phyloP scores from a whole-genome alignment of 1,284 basidiomycete genomes.

The Pseudomicrostroma phylloplanum region DNA sequence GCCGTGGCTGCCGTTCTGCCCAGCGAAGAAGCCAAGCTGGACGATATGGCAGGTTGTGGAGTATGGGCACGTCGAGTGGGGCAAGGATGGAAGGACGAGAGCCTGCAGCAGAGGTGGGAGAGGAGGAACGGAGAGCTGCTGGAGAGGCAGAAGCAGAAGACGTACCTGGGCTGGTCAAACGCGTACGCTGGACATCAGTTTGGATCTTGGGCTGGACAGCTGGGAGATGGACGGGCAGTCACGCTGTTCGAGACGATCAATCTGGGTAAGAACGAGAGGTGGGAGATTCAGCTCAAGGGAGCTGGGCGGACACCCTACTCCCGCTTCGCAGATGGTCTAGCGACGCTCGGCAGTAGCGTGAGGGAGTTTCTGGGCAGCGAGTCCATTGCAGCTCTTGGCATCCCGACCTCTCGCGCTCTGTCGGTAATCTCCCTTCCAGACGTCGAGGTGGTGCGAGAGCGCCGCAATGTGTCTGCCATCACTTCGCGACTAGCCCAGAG shows the following conservation, averaged over 20 bases:
- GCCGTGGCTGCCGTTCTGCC: constrained; percentile 19
- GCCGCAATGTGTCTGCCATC: constrained; percentile 70
- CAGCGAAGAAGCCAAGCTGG: background rate
- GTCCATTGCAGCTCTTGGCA: constrained; percentile 76
- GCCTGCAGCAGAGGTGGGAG: constrained; percentile 7
- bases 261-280: constrained; percentile 54
- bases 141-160: constrained; percentile 8
- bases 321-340: constrained; percentile 81
- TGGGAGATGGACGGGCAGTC: constrained; percentile 90
- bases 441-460: constrained; percentile 71
- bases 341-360: constrained; percentile 82
- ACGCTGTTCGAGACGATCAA: constrained; percentile 63
- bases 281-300: constrained; percentile 87
- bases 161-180: constrained; percentile 41
- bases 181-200: constrained; percentile 62
- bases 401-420: constrained; percentile 84
- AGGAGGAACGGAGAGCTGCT: constrained; percentile 3
- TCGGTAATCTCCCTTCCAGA: constrained; percentile 70
- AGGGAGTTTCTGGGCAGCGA: constrained; percentile 65
- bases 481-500: constrained; percentile 78
- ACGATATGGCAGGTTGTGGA: background rate
- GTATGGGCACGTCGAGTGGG: background rate
- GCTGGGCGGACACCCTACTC: constrained; percentile 90
- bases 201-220: constrained; percentile 87
- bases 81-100: constrained; percentile 5